A percentile compares a stretch with the other conserved stretches of the same genome.
Evolutionary conservation across 768 basidiomycete species (phyloP).

Genomic region (Daedaleopsis sinensis): DNA sequence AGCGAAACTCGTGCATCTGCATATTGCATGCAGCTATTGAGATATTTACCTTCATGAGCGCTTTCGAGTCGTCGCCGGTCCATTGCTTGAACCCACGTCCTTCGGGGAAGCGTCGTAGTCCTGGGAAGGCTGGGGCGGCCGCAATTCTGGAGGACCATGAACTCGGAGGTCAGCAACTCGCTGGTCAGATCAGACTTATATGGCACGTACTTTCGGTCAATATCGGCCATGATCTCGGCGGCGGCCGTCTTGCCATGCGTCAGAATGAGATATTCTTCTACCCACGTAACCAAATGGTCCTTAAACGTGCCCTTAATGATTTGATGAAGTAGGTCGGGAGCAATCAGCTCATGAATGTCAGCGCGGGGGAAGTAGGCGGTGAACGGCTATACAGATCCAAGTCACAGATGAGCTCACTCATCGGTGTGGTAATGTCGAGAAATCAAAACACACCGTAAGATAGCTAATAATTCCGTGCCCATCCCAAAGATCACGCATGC

Average conservation of each 20-base stretch:
- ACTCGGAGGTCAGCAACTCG: neutral
- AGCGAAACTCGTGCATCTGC: too few relatives aligned
- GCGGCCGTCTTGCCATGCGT: conserved; percentile 5
- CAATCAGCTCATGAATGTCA: conserved; percentile 26
- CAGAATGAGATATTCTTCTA: conserved; percentile 17
- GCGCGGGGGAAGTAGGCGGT: conserved; percentile 24
- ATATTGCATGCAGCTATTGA: too few relatives aligned
- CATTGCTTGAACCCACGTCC: conserved; percentile 31
- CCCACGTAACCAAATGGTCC: conserved; percentile 29
- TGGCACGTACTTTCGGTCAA: conserved; percentile 16
- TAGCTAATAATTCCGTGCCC: conserved; percentile 11
- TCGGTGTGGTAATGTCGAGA: neutral
- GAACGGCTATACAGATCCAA: conserved; percentile 22
- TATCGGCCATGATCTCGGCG: conserved; percentile 17
- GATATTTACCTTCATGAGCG: conserved; percentile 28
- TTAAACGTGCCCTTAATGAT: conserved; percentile 30
- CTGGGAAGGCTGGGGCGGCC: conserved; percentile 21
- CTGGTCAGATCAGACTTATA: neutral
- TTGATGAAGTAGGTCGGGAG: conserved; percentile 27
- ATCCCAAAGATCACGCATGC: conserved; percentile 4
- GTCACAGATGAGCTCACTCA: too few relatives aligned
- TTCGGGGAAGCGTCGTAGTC: conserved; percentile 24
- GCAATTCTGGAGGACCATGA: conserved; percentile 9
- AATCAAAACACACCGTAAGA: neutral
- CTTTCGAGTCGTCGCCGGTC: conserved; percentile 33